Evolutionary conservation across 208 protist genomes (phyloP), one percentile per base, ranked within the genome.

Genomic region (Borovskyia barvae): DNA sequence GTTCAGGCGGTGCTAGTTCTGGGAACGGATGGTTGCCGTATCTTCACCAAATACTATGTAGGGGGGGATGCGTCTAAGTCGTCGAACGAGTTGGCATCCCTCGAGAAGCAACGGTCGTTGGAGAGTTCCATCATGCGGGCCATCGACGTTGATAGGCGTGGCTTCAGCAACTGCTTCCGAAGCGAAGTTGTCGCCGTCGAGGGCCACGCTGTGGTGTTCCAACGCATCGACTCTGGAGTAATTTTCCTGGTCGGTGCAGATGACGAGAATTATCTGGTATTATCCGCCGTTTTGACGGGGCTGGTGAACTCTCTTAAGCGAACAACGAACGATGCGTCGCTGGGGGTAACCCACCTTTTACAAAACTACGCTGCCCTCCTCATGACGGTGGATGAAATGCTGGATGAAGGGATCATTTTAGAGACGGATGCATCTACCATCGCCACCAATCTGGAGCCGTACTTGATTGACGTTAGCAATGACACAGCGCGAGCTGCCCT

Each of bases 321-420:
- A 42, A 66, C 75, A 41, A 61, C 87, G 30, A 83, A 91, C 33
- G 55, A 75, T 30, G 55, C 71, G 1, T 66, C 72, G 33, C 43
- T 94, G 46, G 82, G 73, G 33, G 49, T 66, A 7, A 58, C 73
- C 17, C 51, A 68, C 42, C 64, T 97, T 30, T 69, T 95, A 12
- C 83, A 93, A 47, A 89, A 92, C 50, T 97, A 92, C 66, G 85
- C 91, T 30, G 80, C 75, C 11, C 51, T 97, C n/a, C 50, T 95
- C 32, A 78, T 97, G 17, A 85, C 83, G 3, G 86, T 94, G 17
- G 92, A 97, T 43, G 88, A 94, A 62, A 76, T 95, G 67, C 61
- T 97, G n/a, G 92, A 97, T 48, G 87, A 93, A 25, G 92, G 92
- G 19, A 86, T 97, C 29, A 78, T 97, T 29, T 56, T 97, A 24